Evolutionary conservation across 768 basidiomycete genomes (phyloP).

Genomic region (Hebeloma cylindrosporum): DNA sequence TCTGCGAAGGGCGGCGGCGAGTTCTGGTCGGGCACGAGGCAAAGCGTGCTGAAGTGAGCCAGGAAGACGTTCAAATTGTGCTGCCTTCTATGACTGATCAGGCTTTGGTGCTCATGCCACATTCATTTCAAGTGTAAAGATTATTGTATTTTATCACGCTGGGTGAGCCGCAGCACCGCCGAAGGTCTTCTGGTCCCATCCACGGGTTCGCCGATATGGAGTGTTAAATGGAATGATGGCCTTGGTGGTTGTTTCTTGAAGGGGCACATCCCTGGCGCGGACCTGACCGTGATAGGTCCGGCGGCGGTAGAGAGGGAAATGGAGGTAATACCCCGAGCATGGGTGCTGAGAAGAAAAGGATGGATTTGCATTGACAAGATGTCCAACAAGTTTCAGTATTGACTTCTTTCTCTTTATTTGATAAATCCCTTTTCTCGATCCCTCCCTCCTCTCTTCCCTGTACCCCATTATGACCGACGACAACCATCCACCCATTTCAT

Average conservation of each 20-base stretch:
- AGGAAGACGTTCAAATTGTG: slow-evolving; percentile 1
- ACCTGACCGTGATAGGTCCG: slow-evolving; percentile 17
- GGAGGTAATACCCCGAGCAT: slow-evolving; percentile 12
- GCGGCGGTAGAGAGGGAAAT: slow-evolving; percentile 26
- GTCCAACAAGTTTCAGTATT: slow-evolving; percentile 1
- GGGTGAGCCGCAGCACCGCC: slow-evolving; percentile 13
- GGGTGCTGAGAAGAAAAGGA: slow-evolving; percentile 17
- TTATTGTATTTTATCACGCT: slow-evolving; percentile 4
- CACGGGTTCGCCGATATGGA: too few species aligned
- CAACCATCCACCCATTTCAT: slow-evolving; percentile 32
- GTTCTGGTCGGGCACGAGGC: slow-evolving; percentile 15
- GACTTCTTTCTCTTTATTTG: neutral
- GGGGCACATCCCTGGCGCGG: too few species aligned
- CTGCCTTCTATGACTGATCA: slow-evolving; percentile 14
- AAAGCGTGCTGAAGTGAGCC: neutral
- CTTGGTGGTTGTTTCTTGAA: too few species aligned
- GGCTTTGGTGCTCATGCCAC: slow-evolving; percentile 4
- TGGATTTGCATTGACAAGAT: slow-evolving; percentile 16
- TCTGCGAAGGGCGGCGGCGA: slow-evolving; percentile 13
- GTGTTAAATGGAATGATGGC: too few species aligned
- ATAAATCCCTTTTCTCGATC: slow-evolving; percentile 7
- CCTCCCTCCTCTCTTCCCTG: slow-evolving; percentile 12
- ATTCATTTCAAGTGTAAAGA: slow-evolving; percentile 9
- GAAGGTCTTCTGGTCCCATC: too few species aligned
- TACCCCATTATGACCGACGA: slow-evolving; percentile 16